Evolutionary conservation across 2,329 filamentous ascomycete genomes (phyloP).

Genomic region (Elsinoe batatas): DNA sequence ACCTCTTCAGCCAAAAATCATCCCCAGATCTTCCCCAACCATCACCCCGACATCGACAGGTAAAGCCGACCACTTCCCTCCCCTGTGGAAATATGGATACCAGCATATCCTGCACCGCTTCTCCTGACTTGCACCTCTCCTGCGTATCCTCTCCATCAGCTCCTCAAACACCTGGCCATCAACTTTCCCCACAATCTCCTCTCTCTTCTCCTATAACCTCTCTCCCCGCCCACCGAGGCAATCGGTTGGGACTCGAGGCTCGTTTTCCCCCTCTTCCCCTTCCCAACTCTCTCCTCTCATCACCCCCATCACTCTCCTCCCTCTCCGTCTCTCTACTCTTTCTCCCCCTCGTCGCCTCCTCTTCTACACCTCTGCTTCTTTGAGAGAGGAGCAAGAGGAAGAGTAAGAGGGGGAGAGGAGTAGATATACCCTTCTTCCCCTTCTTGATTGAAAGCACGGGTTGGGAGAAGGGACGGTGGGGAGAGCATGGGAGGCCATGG

Average conservation of each 20-base stretch:
- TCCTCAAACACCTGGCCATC: no score
- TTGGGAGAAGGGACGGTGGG: not conserved
- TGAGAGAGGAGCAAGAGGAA: no score
- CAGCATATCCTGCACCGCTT: no score
- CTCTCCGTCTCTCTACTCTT: not conserved
- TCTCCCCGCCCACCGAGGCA: not conserved
- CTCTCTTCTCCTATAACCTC: no score
- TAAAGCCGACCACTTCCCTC: not conserved
- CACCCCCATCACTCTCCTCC: not conserved
- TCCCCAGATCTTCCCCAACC: not conserved
- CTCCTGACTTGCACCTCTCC: not conserved
- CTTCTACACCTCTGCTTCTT: no score
- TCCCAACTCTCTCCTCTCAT: no score
- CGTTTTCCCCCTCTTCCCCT: not conserved
- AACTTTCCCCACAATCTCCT: no score
- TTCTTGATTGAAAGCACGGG: not conserved
- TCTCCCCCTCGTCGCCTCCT: no score
- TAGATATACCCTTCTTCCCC: no score
- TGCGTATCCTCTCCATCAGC: not conserved
- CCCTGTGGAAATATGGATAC: not conserved
- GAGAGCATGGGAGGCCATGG: not conserved
- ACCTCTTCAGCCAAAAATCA: not conserved
- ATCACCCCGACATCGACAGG: no score
- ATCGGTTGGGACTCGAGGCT: constrained; percentile 4
- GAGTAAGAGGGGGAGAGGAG: no score